A percentile compares a stretch with the other conserved stretches of the same genome.
Conservation (phyloP, 2,329 filamentous ascomycete genomes). For the Nemania abortiva region DNA sequence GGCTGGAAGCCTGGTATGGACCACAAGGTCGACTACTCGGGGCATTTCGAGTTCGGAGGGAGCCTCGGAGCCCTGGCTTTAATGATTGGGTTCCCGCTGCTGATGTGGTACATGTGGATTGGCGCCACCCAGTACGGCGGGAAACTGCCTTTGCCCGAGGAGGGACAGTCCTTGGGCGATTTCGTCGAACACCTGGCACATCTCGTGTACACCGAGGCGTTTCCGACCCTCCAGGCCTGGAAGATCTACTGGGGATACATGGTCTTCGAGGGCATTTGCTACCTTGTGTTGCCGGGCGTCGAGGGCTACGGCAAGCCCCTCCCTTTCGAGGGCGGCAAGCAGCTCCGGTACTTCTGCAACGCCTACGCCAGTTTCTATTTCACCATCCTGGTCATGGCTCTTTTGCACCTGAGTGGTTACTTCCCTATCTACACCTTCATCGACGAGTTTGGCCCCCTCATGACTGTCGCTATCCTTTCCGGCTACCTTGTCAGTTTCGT, state of each 20-base stretch:
- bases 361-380: constrained; percentile 88
- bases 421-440: constrained; percentile 94
- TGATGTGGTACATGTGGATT: constrained; percentile 99
- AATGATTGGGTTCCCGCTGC: constrained; percentile 91
- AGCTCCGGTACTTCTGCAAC: constrained; percentile 95
- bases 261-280: constrained; percentile 84
- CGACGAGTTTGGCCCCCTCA: constrained; percentile 92
- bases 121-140: constrained; percentile 94
- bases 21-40: constrained; percentile 72
- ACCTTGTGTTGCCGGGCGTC: constrained; percentile 88
- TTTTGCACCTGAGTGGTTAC: constrained; percentile 82
- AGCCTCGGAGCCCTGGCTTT: constrained; percentile 81
- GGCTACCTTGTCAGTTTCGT: constrained; percentile 85
- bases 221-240: constrained; percentile 86
- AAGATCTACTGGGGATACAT: constrained; percentile 95
- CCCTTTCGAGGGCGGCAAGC: constrained; percentile 82
- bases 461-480: constrained; percentile 92
- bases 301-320: constrained; percentile 90
- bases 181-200: constrained; percentile 78
- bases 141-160: constrained; percentile 75
- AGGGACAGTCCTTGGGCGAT: constrained; percentile 75
- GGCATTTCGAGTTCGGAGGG: constrained; percentile 86
- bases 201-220: constrained; percentile 86
- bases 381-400: constrained; percentile 78
- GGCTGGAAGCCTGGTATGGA: constrained; percentile 71